Conservation (phyloP, 176 grass and related monocot genomes). For the Lolium multiflorum region DNA sequence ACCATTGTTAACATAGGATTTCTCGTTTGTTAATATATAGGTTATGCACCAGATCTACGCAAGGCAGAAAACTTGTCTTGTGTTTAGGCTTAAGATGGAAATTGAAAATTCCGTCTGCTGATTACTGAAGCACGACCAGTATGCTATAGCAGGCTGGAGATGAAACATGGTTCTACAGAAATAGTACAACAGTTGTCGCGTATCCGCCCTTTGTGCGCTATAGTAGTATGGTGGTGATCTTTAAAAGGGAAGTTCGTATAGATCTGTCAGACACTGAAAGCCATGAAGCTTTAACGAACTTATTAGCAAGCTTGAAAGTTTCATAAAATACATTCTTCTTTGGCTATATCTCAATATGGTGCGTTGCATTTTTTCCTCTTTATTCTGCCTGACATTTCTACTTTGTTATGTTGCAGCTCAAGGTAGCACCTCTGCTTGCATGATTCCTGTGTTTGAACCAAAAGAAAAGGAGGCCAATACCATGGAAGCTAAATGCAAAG, state of each 20-base stretch:
- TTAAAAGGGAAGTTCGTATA: background rate
- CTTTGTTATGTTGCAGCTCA: constrained; percentile 29
- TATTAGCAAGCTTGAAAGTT: background rate
- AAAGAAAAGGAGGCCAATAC: constrained; percentile 25
- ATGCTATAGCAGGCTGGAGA: background rate
- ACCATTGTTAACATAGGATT: no score
- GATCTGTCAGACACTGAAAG: background rate
- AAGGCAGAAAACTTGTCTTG: background rate
- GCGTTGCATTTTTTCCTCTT: background rate
- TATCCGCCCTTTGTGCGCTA: background rate
- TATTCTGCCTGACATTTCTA: constrained; percentile 17
- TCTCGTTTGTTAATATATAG: background rate
- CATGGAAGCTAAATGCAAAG: background rate
- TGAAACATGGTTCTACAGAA: background rate
- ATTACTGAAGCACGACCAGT: background rate
- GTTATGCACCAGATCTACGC: background rate
- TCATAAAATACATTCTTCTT: background rate
- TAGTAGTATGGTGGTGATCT: background rate
- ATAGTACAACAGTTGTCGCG: background rate
- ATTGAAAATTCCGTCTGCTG: background rate
- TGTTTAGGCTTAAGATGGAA: background rate
- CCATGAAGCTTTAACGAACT: background rate
- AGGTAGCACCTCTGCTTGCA: constrained; percentile 23
- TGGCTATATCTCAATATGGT: background rate
- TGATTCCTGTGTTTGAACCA: constrained; percentile 27